A percentile compares a stretch with the other conserved stretches of the same genome.
Evolutionary conservation across 176 grass and related monocot genomes (phyloP).

Genomic region (Coix lacrymajobi): DNA sequence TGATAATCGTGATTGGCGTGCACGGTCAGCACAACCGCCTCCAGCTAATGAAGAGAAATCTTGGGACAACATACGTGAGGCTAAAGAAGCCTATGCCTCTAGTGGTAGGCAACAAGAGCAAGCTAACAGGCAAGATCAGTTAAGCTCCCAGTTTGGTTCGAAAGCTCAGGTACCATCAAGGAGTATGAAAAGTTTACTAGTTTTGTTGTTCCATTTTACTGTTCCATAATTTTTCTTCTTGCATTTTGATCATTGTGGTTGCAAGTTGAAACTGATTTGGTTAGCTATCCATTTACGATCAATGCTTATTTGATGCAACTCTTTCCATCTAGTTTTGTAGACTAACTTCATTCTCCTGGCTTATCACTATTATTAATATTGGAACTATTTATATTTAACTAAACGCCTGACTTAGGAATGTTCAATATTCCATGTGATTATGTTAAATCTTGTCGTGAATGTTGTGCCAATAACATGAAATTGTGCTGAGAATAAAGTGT

Average conservation of each 20-base stretch:
- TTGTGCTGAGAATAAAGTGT: background rate
- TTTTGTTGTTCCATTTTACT: background rate
- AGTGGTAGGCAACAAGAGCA: slow-evolving; percentile 55
- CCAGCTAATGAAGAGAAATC: slow-evolving; percentile 63
- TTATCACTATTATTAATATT: background rate
- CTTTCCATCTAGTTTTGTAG: background rate
- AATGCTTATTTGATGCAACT: background rate
- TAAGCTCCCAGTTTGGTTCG: slow-evolving; percentile 47
- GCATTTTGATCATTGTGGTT: background rate
- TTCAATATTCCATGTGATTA: background rate
- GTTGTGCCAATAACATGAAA: background rate
- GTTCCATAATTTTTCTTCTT: background rate
- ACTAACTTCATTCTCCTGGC: background rate
- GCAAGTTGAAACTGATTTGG: background rate
- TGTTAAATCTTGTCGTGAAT: background rate
- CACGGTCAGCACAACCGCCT: slow-evolving; percentile 43
- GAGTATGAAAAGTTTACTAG: background rate
- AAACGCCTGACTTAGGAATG: background rate
- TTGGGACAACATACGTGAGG: slow-evolving; percentile 78
- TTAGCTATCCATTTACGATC: background rate
- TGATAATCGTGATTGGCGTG: slow-evolving; percentile 87
- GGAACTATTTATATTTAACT: background rate
- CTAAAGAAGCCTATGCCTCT: slow-evolving; percentile 56
- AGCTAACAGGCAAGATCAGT: slow-evolving; percentile 59
- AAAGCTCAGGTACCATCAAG: slow-evolving; percentile 50